Conservation (phyloP, 805 yeast genomes). For the Priceomyces melissophilus region DNA sequence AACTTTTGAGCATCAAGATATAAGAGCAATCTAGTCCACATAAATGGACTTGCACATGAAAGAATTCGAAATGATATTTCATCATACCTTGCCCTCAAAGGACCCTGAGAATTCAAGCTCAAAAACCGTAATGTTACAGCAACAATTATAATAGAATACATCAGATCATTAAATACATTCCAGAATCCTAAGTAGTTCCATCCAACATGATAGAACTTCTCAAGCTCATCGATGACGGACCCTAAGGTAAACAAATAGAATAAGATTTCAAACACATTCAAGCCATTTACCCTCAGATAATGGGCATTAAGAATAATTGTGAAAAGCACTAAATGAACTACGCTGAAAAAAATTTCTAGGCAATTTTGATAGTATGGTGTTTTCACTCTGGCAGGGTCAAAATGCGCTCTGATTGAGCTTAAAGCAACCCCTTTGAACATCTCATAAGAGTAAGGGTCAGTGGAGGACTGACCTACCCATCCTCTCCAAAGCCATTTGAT, state of each 20-base stretch:
- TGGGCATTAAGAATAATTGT: slow-evolving; percentile 63
- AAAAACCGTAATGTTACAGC: slow-evolving; percentile 55
- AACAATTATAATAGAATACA: slow-evolving; percentile 53
- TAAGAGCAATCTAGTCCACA: slow-evolving; percentile 77
- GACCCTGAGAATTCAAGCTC: slow-evolving; percentile 26
- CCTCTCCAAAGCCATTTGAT: slow-evolving; percentile 92
- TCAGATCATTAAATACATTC: slow-evolving; percentile 70
- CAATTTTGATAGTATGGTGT: slow-evolving; percentile 81
- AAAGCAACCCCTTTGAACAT: slow-evolving; percentile 59
- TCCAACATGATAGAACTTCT: slow-evolving; percentile 77
- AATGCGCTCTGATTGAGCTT: slow-evolving; percentile 56
- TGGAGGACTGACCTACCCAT: slow-evolving; percentile 76
- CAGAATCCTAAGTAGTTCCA: slow-evolving; percentile 68
- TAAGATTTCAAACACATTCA: slow-evolving; percentile 48
- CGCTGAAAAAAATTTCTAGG: slow-evolving; percentile 63
- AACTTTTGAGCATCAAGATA: slow-evolving; percentile 76
- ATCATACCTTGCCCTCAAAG: slow-evolving; percentile 38
- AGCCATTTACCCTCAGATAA: slow-evolving; percentile 28
- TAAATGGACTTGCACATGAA: slow-evolving; percentile 79
- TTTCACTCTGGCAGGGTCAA: slow-evolving; percentile 77
- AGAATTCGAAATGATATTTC: slow-evolving; percentile 63
- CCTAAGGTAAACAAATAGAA: slow-evolving; percentile 69
- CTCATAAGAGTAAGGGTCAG: slow-evolving; percentile 66
- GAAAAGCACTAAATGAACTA: slow-evolving; percentile 59
- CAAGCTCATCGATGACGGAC: slow-evolving; percentile 61